Conservation (phyloP, 441 rosid species). For the Corymbia citriodora region DNA sequence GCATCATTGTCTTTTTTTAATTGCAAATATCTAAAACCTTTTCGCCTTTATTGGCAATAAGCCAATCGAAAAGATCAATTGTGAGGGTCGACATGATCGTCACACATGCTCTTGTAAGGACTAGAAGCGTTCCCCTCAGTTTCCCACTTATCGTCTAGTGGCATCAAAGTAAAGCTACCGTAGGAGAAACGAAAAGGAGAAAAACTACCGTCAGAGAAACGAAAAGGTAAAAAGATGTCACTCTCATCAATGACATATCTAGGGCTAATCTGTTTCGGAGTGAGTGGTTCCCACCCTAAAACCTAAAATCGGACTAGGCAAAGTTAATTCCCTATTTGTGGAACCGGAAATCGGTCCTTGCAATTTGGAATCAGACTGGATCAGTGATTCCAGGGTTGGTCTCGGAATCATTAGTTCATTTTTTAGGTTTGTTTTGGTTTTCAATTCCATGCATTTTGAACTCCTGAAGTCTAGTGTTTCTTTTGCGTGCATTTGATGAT, state of each 20-base stretch:
- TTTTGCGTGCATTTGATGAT: not conserved
- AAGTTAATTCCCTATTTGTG: not conserved
- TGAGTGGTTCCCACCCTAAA: no score
- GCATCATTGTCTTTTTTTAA: not conserved
- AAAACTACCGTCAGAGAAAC: not conserved
- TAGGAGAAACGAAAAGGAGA: not conserved
- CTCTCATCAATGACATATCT: not conserved
- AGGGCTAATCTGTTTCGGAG: not conserved
- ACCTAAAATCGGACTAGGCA: not conserved
- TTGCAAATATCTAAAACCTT: not conserved
- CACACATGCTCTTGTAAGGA: not conserved
- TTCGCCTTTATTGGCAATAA: not conserved
- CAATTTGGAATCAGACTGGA: fast-evolving
- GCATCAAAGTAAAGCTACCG: not conserved
- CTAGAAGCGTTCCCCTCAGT: not conserved
- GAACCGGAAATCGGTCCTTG: not conserved
- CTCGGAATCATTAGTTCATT: not conserved
- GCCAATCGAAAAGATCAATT: not conserved
- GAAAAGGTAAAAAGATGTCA: not conserved
- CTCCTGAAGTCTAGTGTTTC: not conserved
- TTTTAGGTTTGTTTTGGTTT: no score
- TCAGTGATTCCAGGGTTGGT: not conserved
- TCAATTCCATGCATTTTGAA: not conserved
- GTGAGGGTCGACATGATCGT: not conserved
- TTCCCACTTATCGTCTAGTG: not conserved